phyloP scores from a whole-genome alignment of 352 stramenopile species.

The Globisporangium polare region DNA sequence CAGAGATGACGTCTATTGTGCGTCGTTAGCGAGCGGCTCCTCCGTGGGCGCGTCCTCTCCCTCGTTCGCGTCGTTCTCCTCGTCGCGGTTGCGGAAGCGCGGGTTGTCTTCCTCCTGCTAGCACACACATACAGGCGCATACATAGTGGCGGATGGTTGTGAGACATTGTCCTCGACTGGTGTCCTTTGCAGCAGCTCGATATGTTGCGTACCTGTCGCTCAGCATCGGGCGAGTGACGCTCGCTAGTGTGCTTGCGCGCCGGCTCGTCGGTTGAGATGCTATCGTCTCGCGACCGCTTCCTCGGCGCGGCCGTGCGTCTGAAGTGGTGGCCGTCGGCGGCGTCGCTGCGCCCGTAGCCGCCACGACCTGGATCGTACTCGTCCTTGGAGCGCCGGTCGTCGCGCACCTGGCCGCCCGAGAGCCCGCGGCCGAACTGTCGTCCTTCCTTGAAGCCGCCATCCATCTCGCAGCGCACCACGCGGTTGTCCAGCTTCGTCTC shows the following conservation, averaged over 20 bases:
- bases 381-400: slow-evolving; percentile 81
- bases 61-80: slow-evolving; percentile 26
- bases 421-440: slow-evolving; percentile 82
- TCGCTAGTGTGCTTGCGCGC: slow-evolving; percentile 29
- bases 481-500: slow-evolving; percentile 88
- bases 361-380: slow-evolving; percentile 81
- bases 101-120: slow-evolving; percentile 49
- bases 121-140: too few species aligned
- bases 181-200: too few species aligned
- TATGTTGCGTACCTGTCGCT: slow-evolving; percentile 19
- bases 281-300: slow-evolving; percentile 64
- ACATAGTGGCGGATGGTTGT: neutral
- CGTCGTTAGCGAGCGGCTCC: neutral
- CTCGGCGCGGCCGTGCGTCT: slow-evolving; percentile 39
- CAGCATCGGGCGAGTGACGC: slow-evolving; percentile 18
- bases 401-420: slow-evolving; percentile 80
- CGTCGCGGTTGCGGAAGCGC: slow-evolving; percentile 54
- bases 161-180: too few species aligned
- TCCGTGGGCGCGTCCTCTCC: slow-evolving; percentile 10
- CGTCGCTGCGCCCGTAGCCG: slow-evolving; percentile 69
- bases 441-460: slow-evolving; percentile 82
- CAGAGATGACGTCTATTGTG: neutral
- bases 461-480: slow-evolving; percentile 86
- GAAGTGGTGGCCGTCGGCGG: slow-evolving; percentile 67
- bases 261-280: slow-evolving; percentile 36